These are phyloP conservation scores for Hypomontagnella submonticulosa DNA, from an alignment of 495 filamentous ascomycete genomes.

Conservation along the genomic window DNA sequence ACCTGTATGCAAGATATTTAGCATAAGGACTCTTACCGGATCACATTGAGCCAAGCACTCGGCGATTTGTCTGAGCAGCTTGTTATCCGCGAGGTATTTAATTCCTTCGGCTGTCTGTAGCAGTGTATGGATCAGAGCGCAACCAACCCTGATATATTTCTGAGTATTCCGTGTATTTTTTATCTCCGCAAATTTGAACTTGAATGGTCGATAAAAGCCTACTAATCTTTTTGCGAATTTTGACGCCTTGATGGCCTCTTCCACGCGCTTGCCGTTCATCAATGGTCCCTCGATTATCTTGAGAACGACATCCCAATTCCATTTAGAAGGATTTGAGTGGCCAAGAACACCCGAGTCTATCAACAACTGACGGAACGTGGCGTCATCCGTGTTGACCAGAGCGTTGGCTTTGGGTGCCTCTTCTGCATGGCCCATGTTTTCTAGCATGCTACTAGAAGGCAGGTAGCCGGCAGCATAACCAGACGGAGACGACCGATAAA, in stretches of 20 bases:
- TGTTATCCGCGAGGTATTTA: constrained; percentile 87
- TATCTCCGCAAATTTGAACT: constrained; percentile 89
- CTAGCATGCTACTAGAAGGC: constrained; percentile 51
- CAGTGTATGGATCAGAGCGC: constrained; percentile 84
- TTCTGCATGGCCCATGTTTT: constrained; percentile 55
- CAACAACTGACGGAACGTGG: constrained; percentile 83
- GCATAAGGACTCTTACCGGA: constrained; percentile 55
- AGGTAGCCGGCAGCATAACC: constrained; percentile 51
- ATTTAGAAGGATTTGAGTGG: constrained; percentile 88
- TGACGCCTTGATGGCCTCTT: constrained; percentile 92
- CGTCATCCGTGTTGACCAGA: constrained; percentile 83
- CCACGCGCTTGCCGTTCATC: constrained; percentile 88
- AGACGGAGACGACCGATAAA: constrained; percentile 78
- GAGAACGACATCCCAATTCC: constrained; percentile 95
- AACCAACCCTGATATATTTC: constrained; percentile 90
- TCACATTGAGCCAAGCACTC: constrained; percentile 96
- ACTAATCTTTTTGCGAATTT: constrained; percentile 96
- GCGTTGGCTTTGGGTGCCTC: constrained; percentile 79
- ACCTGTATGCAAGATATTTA: constrained; percentile 4
- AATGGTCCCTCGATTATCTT: constrained; percentile 93
- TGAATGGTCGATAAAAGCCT: constrained; percentile 96
- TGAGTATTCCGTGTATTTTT: constrained; percentile 91
- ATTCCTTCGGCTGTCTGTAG: constrained; percentile 86
- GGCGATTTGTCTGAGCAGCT: constrained; percentile 90
- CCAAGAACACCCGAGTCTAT: constrained; percentile 88